These are phyloP conservation scores for Coccomyxa sp. DNA, from an alignment of 139 green algal species.

Conservation along the genomic window DNA sequence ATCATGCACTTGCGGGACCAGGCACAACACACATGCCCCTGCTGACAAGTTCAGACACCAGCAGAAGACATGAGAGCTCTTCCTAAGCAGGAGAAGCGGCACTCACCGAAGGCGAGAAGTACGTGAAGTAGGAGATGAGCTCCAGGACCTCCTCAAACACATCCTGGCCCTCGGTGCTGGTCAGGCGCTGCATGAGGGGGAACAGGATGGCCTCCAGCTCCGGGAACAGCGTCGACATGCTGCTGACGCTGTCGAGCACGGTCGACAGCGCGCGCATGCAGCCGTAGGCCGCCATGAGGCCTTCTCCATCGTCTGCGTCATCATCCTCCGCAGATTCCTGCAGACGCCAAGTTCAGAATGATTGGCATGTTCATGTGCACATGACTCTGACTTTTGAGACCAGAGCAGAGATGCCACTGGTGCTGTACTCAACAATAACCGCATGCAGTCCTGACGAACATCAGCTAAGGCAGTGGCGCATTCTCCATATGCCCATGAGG, in stretches of 20 bases:
- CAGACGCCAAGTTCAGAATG: too few species aligned
- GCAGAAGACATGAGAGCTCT: too few species aligned
- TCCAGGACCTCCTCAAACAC: slow-evolving; percentile 92
- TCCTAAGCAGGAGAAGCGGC: too few species aligned
- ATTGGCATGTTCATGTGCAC: neutral
- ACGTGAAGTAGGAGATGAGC: slow-evolving; percentile 91
- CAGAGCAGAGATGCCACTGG: too few species aligned
- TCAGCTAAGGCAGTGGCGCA: too few species aligned
- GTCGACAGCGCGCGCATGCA: slow-evolving; percentile 87
- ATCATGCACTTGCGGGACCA: too few species aligned
- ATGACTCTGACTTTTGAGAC: neutral
- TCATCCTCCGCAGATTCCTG: slow-evolving; percentile 15
- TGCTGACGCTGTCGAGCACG: slow-evolving; percentile 78
- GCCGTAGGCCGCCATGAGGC: slow-evolving; percentile 74
- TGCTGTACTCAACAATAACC: too few species aligned
- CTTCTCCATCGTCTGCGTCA: slow-evolving; percentile 63
- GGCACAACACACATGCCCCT: too few species aligned
- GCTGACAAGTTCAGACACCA: too few species aligned
- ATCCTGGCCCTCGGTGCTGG: slow-evolving; percentile 68
- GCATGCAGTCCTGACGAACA: too few species aligned
- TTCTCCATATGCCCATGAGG: too few species aligned
- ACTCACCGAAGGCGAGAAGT: slow-evolving; percentile 58
- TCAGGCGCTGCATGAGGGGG: slow-evolving; percentile 80
- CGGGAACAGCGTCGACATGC: slow-evolving; percentile 68
- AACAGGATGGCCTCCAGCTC: slow-evolving; percentile 83